Percentiles rank a stretch among this genome's conserved stretches.
phyloP scores from a whole-genome alignment of 2,329 filamentous ascomycete species.

The Epichloe bromicola region DNA sequence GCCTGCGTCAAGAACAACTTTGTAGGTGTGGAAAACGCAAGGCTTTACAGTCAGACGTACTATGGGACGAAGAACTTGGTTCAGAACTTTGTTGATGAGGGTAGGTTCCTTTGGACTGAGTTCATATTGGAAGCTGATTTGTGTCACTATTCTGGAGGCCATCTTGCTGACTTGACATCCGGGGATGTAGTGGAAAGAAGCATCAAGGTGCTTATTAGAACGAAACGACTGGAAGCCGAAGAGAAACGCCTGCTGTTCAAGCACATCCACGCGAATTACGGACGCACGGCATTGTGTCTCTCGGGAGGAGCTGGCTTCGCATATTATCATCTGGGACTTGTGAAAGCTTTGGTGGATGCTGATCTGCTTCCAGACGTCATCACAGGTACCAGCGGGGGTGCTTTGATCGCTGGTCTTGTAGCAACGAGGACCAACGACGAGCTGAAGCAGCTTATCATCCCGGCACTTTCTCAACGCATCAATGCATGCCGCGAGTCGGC shows the following conservation, averaged over 20 bases:
- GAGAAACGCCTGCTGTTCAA: slow-evolving; percentile 77
- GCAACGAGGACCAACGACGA: slow-evolving; percentile 88
- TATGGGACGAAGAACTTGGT: slow-evolving; percentile 94
- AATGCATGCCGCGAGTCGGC: slow-evolving; percentile 73
- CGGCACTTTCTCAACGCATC: slow-evolving; percentile 73
- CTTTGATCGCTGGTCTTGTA: slow-evolving; percentile 74
- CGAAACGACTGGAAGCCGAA: slow-evolving; percentile 52
- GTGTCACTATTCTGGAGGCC: too few species aligned
- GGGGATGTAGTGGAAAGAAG: slow-evolving; percentile 42
- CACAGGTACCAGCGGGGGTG: slow-evolving; percentile 89
- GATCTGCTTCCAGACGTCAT: slow-evolving; percentile 83
- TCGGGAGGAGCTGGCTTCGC: slow-evolving; percentile 91
- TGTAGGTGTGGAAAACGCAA: slow-evolving; percentile 82
- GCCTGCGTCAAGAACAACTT: slow-evolving; percentile 97
- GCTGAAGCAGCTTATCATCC: slow-evolving; percentile 70
- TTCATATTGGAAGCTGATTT: not conserved
- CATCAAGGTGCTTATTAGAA: slow-evolving; percentile 55
- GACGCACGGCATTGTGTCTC: slow-evolving; percentile 81
- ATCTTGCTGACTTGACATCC: not conserved
- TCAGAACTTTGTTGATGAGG: slow-evolving; percentile 79
- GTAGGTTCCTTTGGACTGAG: slow-evolving; percentile 24
- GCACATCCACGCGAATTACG: slow-evolving; percentile 79
- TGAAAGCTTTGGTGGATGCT: slow-evolving; percentile 79
- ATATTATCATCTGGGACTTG: slow-evolving; percentile 91
- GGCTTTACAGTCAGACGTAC: slow-evolving; percentile 95